phyloP scores from a whole-genome alignment of 2,329 filamentous ascomycete genomes.

The Scopulariopsis brevicaulis region DNA sequence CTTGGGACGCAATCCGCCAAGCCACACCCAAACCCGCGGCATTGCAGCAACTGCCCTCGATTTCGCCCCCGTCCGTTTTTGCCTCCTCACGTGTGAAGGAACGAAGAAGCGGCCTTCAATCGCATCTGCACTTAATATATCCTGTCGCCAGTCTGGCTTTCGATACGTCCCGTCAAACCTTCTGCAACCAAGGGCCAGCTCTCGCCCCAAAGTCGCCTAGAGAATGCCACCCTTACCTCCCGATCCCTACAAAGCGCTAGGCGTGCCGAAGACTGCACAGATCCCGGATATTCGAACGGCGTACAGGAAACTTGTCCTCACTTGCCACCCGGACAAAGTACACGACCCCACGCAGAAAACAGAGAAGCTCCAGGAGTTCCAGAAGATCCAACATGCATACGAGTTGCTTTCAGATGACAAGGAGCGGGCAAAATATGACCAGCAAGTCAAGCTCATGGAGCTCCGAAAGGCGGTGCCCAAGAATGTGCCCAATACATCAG shows the following conservation, averaged over 20 bases:
- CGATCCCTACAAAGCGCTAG: constrained; percentile 73
- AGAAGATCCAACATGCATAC: constrained; percentile 86
- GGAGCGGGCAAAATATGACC: constrained; percentile 66
- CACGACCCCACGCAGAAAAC: constrained; percentile 66
- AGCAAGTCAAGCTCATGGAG: constrained; percentile 55
- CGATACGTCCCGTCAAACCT: background rate
- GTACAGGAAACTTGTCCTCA: constrained; percentile 76
- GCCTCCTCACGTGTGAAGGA: constrained; percentile 1
- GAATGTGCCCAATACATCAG: constrained; percentile 29
- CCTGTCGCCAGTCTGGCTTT: background rate
- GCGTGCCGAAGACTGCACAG: constrained; percentile 61
- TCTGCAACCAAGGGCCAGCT: background rate
- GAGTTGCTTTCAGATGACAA: constrained; percentile 75
- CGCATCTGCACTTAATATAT: background rate
- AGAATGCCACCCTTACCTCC: constrained; percentile 40
- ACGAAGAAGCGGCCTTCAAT: background rate
- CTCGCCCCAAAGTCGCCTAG: background rate
- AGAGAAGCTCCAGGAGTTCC: constrained; percentile 76
- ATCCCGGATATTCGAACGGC: constrained; percentile 62
- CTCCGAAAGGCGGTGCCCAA: constrained; percentile 42
- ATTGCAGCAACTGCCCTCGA: constrained; percentile 4
- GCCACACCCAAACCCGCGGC: background rate
- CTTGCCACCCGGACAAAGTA: constrained; percentile 87
- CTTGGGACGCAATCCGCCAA: background rate
- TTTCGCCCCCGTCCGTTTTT: constrained; percentile 2